These are phyloP conservation scores for Geotrichum phurueaensis DNA, from an alignment of 1,139 yeast genomes.

Conservation along the genomic window DNA sequence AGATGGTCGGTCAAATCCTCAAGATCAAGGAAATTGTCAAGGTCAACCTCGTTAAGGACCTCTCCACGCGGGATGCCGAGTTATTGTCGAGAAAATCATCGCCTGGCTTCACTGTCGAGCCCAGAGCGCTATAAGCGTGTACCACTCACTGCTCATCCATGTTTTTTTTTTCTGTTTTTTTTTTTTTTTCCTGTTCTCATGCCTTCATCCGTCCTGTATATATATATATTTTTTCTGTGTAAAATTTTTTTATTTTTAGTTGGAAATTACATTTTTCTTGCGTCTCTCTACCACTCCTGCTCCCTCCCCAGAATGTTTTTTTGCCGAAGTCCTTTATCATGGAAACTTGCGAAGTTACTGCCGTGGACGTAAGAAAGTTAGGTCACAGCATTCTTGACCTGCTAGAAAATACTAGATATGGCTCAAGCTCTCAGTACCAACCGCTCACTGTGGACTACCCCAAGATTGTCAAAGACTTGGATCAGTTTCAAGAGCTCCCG, in stretches of 20 bases:
- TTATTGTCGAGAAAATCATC: slow-evolving; percentile 12
- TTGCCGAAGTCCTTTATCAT: background rate
- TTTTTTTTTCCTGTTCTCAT: background rate
- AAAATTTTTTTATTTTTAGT: background rate
- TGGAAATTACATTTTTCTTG: background rate
- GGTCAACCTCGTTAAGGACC: slow-evolving; percentile 61
- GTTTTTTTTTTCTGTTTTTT: background rate
- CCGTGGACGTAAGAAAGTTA: background rate
- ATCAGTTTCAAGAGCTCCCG: slow-evolving; percentile 34
- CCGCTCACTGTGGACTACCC: background rate
- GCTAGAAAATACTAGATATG: background rate
- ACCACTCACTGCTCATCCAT: background rate
- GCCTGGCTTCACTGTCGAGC: slow-evolving; percentile 13
- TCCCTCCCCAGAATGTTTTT: background rate
- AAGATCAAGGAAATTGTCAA: slow-evolving; percentile 83
- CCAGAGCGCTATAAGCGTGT: background rate
- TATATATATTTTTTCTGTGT: background rate
- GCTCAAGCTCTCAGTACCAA: background rate
- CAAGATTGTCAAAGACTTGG: slow-evolving; percentile 3
- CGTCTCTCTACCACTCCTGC: background rate
- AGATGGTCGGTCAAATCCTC: slow-evolving; percentile 79
- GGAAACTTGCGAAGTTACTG: background rate
- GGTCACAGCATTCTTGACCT: background rate
- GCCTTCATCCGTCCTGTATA: background rate
- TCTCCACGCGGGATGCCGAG: slow-evolving; percentile 9